phyloP scores from a whole-genome alignment of 164 flowering plant genomes.

The Magnolia changhungtana region DNA sequence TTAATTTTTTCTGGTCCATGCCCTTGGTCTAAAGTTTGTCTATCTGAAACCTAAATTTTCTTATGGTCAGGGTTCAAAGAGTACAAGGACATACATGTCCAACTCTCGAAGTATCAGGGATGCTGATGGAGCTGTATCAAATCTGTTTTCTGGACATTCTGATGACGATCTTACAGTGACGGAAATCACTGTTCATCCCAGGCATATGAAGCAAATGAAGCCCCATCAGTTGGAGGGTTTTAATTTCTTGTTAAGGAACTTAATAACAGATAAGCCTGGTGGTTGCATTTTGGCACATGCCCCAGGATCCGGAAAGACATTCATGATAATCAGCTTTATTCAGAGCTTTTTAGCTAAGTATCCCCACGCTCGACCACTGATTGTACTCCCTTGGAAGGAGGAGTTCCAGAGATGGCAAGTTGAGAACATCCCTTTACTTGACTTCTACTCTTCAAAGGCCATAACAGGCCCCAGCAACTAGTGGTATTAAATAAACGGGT shows the following conservation, averaged over 20 bases:
- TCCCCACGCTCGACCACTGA: conserved; percentile 68
- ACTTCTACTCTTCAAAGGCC: conserved; percentile 68
- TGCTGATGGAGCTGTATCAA: conserved; percentile 17
- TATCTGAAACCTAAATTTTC: background rate
- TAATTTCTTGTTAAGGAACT: conserved; percentile 68
- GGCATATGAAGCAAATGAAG: conserved; percentile 81
- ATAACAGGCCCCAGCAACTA: conserved; percentile 58
- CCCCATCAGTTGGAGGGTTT: conserved; percentile 93
- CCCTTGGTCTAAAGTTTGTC: too few relatives aligned
- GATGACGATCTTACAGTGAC: conserved; percentile 30
- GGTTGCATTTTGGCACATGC: conserved; percentile 97
- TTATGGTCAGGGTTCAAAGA: conserved; percentile 46
- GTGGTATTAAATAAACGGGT: conserved; percentile 69
- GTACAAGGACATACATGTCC: conserved; percentile 45
- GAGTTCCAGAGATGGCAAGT: conserved; percentile 84
- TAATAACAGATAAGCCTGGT: conserved; percentile 71
- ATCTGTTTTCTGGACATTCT: conserved; percentile 25
- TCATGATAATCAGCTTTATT: conserved; percentile 86
- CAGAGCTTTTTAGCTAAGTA: conserved; percentile 81
- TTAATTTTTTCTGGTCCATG: too few relatives aligned
- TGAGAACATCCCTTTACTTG: conserved; percentile 67
- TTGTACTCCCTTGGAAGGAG: conserved; percentile 86
- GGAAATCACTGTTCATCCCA: conserved; percentile 72
- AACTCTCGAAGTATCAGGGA: conserved; percentile 35
- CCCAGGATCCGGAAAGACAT: conserved; percentile 96